A percentile compares a stretch with the other conserved stretches of the same genome.
These are phyloP conservation scores for Hymenotorrendiella dingleyae DNA, from an alignment of 2,329 filamentous ascomycete species.

Conservation along the genomic window DNA sequence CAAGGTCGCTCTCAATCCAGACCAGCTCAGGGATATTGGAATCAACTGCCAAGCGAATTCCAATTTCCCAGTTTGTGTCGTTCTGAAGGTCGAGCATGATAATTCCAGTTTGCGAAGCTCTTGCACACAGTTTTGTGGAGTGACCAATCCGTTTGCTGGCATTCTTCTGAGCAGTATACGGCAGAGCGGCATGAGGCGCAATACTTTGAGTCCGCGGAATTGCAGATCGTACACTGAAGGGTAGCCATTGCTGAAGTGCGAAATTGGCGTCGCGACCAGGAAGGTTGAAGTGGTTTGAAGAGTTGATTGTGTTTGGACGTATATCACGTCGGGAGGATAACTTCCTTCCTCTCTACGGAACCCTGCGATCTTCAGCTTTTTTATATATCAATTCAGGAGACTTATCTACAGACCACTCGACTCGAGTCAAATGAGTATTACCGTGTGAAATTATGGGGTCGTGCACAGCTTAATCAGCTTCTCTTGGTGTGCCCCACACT, in stretches of 20 bases:
- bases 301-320: no score
- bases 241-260: no score
- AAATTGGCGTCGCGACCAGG: conserved; percentile 1
- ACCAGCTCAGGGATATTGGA: background rate
- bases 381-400: no score
- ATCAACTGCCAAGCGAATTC: background rate
- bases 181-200: conserved; percentile 3
- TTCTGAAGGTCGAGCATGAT: background rate
- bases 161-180: conserved; percentile 2
- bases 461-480: no score
- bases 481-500: no score
- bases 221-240: background rate
- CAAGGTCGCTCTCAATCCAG: background rate
- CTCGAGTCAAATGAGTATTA: no score
- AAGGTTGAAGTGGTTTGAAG: no score
- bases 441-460: no score
- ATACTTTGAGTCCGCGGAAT: background rate
- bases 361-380: no score
- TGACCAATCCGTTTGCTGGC: conserved; percentile 5
- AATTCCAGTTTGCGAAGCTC: background rate
- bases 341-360: no score
- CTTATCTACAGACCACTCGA: no score
- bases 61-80: background rate
- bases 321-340: no score
- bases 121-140: conserved; percentile 8